Percentiles rank a stretch among this genome's conserved stretches.
Conservation (phyloP, 2,329 filamentous ascomycete genomes). For the Aspergillus unguis region DNA sequence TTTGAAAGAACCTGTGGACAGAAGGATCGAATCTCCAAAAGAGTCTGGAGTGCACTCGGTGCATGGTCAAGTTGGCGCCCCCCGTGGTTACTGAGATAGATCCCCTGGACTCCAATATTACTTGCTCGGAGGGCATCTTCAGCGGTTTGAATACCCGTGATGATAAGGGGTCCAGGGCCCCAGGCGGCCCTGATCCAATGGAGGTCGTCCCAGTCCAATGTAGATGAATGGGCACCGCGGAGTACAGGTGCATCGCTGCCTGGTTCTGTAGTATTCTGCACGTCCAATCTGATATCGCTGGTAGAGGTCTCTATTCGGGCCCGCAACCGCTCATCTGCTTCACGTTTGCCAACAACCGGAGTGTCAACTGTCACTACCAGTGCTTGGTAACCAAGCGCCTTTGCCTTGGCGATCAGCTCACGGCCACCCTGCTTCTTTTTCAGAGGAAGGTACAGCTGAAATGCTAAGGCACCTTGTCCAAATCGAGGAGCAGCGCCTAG, state of each 20-base stretch:
- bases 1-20: conserved; percentile 64
- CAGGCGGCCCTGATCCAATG: not conserved
- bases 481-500: not conserved
- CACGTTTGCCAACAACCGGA: not conserved
- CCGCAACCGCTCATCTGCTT: not conserved
- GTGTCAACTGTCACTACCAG: not conserved
- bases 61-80: conserved; percentile 37
- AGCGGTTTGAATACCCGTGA: not conserved
- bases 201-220: not conserved
- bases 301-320: not conserved
- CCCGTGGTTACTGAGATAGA: not conserved
- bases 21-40: conserved; percentile 70
- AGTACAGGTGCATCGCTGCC: not conserved
- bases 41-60: conserved; percentile 70
- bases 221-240: not conserved
- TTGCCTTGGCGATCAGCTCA: not conserved
- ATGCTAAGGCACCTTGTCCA: not conserved
- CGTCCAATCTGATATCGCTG: not conserved
- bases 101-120: not conserved
- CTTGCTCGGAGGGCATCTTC: not conserved
- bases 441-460: not conserved
- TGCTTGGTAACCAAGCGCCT: not conserved
- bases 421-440: not conserved
- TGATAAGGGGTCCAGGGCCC: not conserved
- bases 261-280: not conserved